Conservation (phyloP, 202 grass and related monocot species). For the Carex arenaria region DNA sequence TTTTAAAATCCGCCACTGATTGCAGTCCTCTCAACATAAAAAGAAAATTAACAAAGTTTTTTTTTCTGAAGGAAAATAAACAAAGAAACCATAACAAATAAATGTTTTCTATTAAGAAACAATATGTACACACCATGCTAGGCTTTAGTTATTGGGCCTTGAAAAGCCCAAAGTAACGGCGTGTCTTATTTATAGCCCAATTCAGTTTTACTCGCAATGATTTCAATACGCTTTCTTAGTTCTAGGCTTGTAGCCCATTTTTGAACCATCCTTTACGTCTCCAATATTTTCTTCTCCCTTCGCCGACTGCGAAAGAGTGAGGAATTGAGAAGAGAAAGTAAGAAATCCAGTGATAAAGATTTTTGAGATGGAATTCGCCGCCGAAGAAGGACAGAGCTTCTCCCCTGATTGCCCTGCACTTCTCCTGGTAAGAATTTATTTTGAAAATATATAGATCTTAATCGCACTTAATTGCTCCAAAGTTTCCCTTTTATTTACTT, state of each 20-base stretch:
- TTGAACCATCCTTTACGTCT: neutral
- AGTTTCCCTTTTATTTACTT: neutral
- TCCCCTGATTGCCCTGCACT: constrained; percentile 52
- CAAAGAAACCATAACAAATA: too few relatives aligned
- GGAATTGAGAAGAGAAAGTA: neutral
- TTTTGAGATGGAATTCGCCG: constrained; percentile 46
- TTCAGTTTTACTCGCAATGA: neutral
- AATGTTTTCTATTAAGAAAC: too few relatives aligned
- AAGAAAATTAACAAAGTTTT: too few relatives aligned
- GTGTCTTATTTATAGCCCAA: neutral
- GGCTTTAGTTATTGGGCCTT: neutral
- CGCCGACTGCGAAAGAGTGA: neutral
- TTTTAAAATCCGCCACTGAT: too few relatives aligned
- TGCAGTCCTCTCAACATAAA: too few relatives aligned
- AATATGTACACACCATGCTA: neutral
- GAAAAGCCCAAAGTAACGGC: neutral
- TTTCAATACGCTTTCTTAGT: neutral
- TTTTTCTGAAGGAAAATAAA: too few relatives aligned
- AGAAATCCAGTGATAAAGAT: neutral
- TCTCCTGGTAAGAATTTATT: constrained; percentile 48
- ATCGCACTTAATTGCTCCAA: neutral
- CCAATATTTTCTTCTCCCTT: constrained; percentile 23
- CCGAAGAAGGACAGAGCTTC: constrained; percentile 48
- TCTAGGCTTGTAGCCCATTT: neutral
- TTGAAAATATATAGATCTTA: neutral